Percentiles rank a stretch among this genome's conserved stretches.
Conservation (phyloP, 164 flowering plant genomes). For the Vitis cinerea region DNA sequence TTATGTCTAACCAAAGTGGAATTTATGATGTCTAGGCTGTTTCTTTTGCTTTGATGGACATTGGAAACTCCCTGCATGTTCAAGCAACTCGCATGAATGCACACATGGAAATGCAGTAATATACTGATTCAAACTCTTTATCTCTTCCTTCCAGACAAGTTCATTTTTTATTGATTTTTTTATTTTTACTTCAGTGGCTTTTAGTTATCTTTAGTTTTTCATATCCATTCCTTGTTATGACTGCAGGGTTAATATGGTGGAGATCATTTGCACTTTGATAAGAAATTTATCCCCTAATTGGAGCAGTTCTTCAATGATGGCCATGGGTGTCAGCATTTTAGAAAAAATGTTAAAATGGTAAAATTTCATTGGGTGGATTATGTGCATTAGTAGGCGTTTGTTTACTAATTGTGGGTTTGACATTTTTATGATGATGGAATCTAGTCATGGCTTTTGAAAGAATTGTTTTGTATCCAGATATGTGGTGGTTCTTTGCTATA, state of each 20-base stretch:
- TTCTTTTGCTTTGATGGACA: slow-evolving; percentile 56
- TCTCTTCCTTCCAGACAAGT: not conserved
- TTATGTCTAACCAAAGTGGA: too few species aligned
- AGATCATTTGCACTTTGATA: slow-evolving; percentile 61
- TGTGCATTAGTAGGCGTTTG: not conserved
- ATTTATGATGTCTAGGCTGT: slow-evolving; percentile 46
- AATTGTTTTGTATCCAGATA: too few species aligned
- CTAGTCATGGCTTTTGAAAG: too few species aligned
- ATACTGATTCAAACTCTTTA: slow-evolving; percentile 2
- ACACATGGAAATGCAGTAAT: slow-evolving; percentile 48
- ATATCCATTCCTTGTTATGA: not conserved
- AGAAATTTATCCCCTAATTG: slow-evolving; percentile 46
- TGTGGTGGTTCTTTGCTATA: too few species aligned
- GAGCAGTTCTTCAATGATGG: slow-evolving; percentile 50
- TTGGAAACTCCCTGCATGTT: slow-evolving; percentile 38
- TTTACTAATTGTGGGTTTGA: not conserved
- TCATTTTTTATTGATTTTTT: not conserved
- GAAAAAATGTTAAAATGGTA: slow-evolving; percentile 78
- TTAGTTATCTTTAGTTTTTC: not conserved
- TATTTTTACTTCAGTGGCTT: slow-evolving; percentile 8
- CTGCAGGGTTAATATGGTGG: slow-evolving; percentile 62
- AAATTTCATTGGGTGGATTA: not conserved
- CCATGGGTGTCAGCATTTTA: slow-evolving; percentile 64
- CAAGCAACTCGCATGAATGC: slow-evolving; percentile 34
- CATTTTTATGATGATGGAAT: not conserved